Evolutionary conservation across 441 rosid genomes (phyloP).

Genomic region (Biscutella laevigata): DNA sequence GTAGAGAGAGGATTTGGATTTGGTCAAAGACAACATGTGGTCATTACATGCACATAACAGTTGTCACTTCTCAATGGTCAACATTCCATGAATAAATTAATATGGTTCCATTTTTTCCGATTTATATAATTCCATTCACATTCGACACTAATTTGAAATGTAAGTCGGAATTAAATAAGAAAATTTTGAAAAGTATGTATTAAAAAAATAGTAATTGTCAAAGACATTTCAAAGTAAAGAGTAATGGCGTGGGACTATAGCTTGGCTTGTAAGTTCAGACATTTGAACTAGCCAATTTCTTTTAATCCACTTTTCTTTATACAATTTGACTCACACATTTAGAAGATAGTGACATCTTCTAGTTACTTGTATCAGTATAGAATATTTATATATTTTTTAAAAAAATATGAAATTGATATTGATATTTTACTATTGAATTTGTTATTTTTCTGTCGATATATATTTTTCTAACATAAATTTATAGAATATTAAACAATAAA

Average conservation of each 20-base stretch:
- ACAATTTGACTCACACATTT: constrained; percentile 13
- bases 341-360: constrained; percentile 16
- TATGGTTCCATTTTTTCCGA: background rate
- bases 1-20: constrained; percentile 9
- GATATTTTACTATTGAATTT: no score
- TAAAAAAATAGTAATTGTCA: constrained; percentile 12
- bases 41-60: constrained; percentile 20
- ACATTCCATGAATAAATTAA: background rate
- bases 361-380: background rate
- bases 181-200: background rate
- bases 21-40: constrained; percentile 27
- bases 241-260: constrained; percentile 25
- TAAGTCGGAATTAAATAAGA: background rate
- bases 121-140: constrained; percentile 8
- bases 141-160: background rate
- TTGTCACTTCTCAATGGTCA: constrained; percentile 12
- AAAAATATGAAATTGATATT: no score
- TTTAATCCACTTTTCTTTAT: constrained; percentile 11
- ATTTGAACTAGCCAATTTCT: constrained; percentile 24
- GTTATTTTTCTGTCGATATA: no score
- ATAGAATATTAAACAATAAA: no score
- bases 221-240: constrained; percentile 20
- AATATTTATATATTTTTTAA: background rate
- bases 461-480: no score
- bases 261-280: constrained; percentile 27